Base-by-base conservation (phyloP, 768 basidiomycete genomes). In the Lactarius indigo region DNA sequence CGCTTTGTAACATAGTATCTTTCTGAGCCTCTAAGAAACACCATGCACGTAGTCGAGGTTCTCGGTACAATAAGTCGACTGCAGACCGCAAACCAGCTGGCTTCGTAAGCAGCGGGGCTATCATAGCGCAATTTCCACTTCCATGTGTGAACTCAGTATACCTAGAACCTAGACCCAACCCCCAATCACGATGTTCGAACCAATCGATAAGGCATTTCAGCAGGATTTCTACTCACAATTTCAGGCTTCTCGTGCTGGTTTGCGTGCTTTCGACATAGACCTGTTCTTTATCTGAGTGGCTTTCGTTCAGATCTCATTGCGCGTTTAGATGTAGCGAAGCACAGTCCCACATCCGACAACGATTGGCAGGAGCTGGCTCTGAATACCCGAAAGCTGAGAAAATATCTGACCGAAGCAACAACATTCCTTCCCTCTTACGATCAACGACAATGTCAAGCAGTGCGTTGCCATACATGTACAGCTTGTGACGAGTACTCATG, bases 341-440 rank as follows among this genome's bases (percentile, higher is more conserved):
- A 68, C 71, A 37, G 63, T 10, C 69, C 75, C 35, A 65, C 74
- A n/a, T 61, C 78, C 9, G 68, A 75, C 31, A 52, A 26, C 47
- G 20, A 50, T 23, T 55, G 33, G 39, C 55, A 66, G 41, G 64
- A 63, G 20, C 26, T 69, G 17, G 39, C 64, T 5, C 18, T 65
- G 42, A 35, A 64, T 33, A 74, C 88, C 23, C 82, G 86, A 4
- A 84, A 83, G 66, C 75, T 91, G 54, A 79, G 84, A 54, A 92
- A 87, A 71, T 79, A 79, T 28, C 80, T 93, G 20, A 78, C 81
- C 7, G 88, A 87, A 73, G 90, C 87, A 6, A 85, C 84, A 10
- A 82, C 82, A 8, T 85, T 82, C 64, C 77, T 94, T 55, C 88
- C 91, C 5, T 79, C 82, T 44, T 91, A 91, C 72, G 90, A 92